phyloP scores from a whole-genome alignment of 2,329 filamentous ascomycete genomes.

The Colletotrichum chlorophyti region DNA sequence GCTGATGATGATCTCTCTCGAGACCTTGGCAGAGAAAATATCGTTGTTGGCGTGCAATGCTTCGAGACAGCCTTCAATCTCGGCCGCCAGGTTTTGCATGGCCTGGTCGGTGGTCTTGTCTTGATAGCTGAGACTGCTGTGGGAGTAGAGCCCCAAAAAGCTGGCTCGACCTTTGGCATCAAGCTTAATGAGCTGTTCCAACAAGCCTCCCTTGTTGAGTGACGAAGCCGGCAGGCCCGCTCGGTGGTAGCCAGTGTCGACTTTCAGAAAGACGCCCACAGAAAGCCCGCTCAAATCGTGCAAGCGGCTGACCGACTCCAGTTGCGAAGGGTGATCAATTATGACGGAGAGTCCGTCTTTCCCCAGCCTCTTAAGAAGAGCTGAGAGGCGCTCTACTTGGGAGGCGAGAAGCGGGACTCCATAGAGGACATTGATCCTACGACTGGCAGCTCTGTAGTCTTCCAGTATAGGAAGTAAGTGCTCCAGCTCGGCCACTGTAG shows the following conservation, averaged over 20 bases:
- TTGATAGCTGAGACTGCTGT: constrained; percentile 41
- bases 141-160: constrained; percentile 39
- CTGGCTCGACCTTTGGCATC: constrained; percentile 22
- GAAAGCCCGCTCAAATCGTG: constrained; percentile 36
- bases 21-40: constrained; percentile 25
- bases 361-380: constrained; percentile 52
- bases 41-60: constrained; percentile 27
- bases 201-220: constrained; percentile 45
- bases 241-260: constrained; percentile 70
- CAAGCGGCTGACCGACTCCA: constrained; percentile 40
- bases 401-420: constrained; percentile 66
- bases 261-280: constrained; percentile 61
- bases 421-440: constrained; percentile 55
- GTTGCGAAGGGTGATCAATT: constrained; percentile 61
- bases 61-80: constrained; percentile 39
- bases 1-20: constrained; percentile 34
- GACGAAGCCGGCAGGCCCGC: constrained; percentile 58
- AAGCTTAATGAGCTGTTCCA: constrained; percentile 40
- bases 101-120: constrained; percentile 35
- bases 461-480: constrained; percentile 54
- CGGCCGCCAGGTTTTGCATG: constrained; percentile 37
- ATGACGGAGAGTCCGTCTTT: constrained; percentile 57
- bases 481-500: constrained; percentile 66
- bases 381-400: constrained; percentile 54
- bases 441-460: constrained; percentile 12